Evolutionary conservation across 345 rosid species (phyloP).

Genomic region (Cardiospermum halicacabum): DNA sequence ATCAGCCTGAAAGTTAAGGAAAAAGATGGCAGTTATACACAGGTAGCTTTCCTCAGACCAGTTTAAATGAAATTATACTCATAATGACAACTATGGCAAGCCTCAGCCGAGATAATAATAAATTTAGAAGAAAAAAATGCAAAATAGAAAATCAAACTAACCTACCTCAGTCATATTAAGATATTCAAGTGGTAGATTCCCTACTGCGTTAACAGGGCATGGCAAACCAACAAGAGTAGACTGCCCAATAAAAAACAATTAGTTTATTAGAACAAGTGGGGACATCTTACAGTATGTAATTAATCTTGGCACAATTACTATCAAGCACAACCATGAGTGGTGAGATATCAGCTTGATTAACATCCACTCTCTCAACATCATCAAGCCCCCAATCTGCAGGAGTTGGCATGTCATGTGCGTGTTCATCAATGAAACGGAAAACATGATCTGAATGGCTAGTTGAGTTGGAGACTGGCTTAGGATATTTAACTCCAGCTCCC

Average conservation of each 20-base stretch:
- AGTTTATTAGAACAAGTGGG: slow-evolving; percentile 17
- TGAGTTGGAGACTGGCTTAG: slow-evolving; percentile 42
- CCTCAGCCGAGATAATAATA: too few species aligned
- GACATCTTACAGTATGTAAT: slow-evolving; percentile 8
- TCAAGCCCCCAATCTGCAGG: slow-evolving; percentile 80
- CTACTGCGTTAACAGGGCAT: slow-evolving; percentile 89
- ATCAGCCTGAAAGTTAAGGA: slow-evolving; percentile 51
- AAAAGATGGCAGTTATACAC: slow-evolving; percentile 11
- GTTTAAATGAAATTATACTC: slow-evolving; percentile 5
- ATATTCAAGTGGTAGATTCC: slow-evolving; percentile 86
- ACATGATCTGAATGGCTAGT: slow-evolving; percentile 48
- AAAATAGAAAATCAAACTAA: slow-evolving; percentile 4
- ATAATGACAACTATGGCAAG: neutral
- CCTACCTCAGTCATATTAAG: slow-evolving; percentile 69
- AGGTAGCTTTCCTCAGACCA: neutral
- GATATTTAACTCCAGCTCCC: slow-evolving; percentile 90
- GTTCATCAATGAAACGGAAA: slow-evolving; percentile 72
- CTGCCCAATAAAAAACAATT: slow-evolving; percentile 41
- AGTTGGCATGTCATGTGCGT: slow-evolving; percentile 77
- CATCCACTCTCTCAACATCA: slow-evolving; percentile 84
- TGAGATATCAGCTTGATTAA: slow-evolving; percentile 97
- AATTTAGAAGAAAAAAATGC: too few species aligned
- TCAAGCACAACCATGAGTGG: slow-evolving; percentile 65
- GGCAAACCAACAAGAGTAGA: slow-evolving; percentile 90
- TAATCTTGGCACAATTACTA: neutral